Base-by-base conservation (phyloP, 805 yeast species). In the Cyberlindnera euphorbiiphila region DNA sequence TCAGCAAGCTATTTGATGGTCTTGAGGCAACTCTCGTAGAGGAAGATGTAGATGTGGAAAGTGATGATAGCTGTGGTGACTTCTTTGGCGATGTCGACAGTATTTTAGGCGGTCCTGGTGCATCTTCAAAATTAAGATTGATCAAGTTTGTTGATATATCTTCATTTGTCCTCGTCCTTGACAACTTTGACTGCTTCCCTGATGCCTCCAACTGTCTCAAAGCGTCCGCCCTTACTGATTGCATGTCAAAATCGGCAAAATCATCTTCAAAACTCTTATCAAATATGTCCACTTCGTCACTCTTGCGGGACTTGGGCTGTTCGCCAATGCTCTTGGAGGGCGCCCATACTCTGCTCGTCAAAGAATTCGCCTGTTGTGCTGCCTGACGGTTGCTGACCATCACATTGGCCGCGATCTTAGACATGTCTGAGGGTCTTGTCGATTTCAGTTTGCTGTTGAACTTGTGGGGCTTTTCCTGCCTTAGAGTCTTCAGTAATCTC, bases 401-500 rank as follows among this genome's bases (percentile, higher is more conserved):
- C 5, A 34, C 33, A 19, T 41, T 50, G 3, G 62, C 62, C 14
- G 63, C 61, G 9, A 53, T 44, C 37, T 43, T 51, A 8, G 63
- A 56, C 23, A 48, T 35, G 5, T 43, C 45, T 2, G 51, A 48
- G 3, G 54, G 41, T n/a, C 28, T 44, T 6, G 46, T 20, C 3
- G 26, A 17, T 24, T 46, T 40, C 16, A 34, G 38, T 28, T 36
- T 46, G 20, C 36, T 33, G 35, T 42, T 40, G 40, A 46, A 33
- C 23, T 36, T 46, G 23, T 49, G 41, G 0, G 42, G 43, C 36
- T 44, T 50, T 5, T 55, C 58, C 21, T 53, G 37, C 39, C 70
- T 49, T 21, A 66, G 44, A 2, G 71, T 63, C 27, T 61, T 62
- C 28, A 54, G 42, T 55, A 64, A 45, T 23, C 58, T 53, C 33